A percentile compares a stretch with the other conserved stretches of the same genome.
phyloP scores from a whole-genome alignment of 306 rosid genomes.

The Carpinus fangiana region DNA sequence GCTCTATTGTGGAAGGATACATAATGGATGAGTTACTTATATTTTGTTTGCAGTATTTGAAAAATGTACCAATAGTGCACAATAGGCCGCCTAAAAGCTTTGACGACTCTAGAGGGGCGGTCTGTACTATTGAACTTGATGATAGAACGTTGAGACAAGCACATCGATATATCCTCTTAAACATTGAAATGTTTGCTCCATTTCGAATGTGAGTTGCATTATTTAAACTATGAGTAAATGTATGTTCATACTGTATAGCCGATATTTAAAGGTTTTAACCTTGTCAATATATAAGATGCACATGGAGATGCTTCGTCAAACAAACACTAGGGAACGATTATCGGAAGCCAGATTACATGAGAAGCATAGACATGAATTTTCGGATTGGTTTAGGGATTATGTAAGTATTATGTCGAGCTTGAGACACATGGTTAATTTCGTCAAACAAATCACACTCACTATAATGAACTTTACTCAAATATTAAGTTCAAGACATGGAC shows the following conservation, averaged over 20 bases:
- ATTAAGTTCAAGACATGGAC: too few species aligned
- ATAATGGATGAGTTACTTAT: neutral
- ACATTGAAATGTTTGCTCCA: too few species aligned
- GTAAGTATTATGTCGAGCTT: too few species aligned
- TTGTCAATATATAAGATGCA: neutral
- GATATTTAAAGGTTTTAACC: neutral
- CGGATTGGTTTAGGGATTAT: too few species aligned
- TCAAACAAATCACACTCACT: too few species aligned
- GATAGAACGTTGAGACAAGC: neutral
- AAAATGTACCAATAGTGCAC: neutral
- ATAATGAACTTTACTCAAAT: too few species aligned
- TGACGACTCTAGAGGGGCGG: neutral
- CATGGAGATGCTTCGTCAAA: too few species aligned
- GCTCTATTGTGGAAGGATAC: neutral
- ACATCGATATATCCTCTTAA: neutral
- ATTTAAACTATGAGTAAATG: neutral
- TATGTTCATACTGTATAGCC: neutral
- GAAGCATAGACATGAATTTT: too few species aligned
- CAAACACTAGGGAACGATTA: too few species aligned
- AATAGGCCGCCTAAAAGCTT: too few species aligned
- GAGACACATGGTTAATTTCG: too few species aligned
- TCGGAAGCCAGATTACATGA: too few species aligned
- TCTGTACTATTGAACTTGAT: neutral
- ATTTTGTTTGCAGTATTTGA: neutral
- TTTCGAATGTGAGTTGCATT: neutral